Evolutionary conservation across 352 stramenopile genomes (phyloP).

Genomic region (Phytophthora crassamura): DNA sequence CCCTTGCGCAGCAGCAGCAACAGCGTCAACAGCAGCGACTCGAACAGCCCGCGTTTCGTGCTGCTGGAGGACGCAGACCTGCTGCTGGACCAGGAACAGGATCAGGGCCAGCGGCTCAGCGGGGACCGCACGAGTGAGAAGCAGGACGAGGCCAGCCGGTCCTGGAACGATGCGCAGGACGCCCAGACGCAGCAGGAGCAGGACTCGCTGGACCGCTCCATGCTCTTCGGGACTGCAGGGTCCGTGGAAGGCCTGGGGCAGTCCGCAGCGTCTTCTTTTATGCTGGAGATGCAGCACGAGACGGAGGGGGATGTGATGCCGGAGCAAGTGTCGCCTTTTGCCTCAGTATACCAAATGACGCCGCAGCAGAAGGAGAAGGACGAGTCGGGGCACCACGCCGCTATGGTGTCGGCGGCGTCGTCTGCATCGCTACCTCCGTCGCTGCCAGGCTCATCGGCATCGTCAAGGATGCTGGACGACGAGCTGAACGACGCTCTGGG

Average conservation of each 20-base stretch:
- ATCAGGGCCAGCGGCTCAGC: conserved; percentile 17
- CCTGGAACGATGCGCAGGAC: background rate
- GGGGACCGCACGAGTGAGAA: conserved; percentile 30
- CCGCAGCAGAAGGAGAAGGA: conserved; percentile 22
- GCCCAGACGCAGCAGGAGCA: conserved; percentile 3
- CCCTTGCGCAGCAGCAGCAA: background rate
- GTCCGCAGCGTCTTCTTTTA: conserved; percentile 8
- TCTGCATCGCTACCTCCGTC: conserved; percentile 17
- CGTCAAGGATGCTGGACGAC: conserved; percentile 45
- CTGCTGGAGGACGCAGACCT: conserved; percentile 66
- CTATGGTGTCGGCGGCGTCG: conserved; percentile 37
- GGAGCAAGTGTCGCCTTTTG: background rate
- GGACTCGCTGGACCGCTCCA: conserved; percentile 59
- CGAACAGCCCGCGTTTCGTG: conserved; percentile 57
- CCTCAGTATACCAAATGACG: conserved; percentile 20
- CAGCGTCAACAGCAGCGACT: conserved; percentile 8
- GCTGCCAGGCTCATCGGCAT: conserved; percentile 19
- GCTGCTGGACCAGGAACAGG: conserved; percentile 26
- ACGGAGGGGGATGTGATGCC: background rate
- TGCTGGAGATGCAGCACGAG: conserved; percentile 14
- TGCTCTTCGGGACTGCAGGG: conserved; percentile 55
- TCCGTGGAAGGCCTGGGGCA: background rate
- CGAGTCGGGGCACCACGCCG: background rate
- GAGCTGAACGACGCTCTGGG: conserved; percentile 70
- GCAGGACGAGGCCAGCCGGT: background rate